phyloP scores from a whole-genome alignment of 768 basidiomycete species.

The Chlorophyllum brunneum region DNA sequence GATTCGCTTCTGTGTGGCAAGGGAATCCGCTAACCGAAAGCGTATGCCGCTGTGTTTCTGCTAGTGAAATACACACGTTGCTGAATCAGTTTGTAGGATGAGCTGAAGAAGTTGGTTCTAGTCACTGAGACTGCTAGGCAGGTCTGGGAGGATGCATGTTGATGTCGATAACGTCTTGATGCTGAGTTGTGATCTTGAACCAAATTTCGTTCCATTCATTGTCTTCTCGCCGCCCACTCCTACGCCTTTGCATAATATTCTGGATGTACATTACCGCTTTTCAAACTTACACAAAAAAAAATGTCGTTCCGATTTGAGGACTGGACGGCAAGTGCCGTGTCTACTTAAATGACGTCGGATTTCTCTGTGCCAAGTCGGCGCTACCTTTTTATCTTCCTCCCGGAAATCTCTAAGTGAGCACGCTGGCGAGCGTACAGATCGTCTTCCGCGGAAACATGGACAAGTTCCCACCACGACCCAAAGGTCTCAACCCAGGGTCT shows the following conservation, averaged over 20 bases:
- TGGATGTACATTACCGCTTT: too few relatives aligned
- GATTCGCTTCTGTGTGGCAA: slow-evolving; percentile 56
- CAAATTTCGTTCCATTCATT: too few relatives aligned
- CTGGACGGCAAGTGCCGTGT: too few relatives aligned
- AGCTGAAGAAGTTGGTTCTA: slow-evolving; percentile 43
- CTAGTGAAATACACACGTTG: neutral
- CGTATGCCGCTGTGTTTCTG: slow-evolving; percentile 21
- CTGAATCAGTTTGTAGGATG: slow-evolving; percentile 32
- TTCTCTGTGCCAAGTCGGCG: too few relatives aligned
- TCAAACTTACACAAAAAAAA: too few relatives aligned
- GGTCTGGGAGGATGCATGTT: slow-evolving; percentile 34
- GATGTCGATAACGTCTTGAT: neutral
- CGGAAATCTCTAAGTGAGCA: too few relatives aligned
- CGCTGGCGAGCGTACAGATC: neutral
- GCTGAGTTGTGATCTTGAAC: neutral
- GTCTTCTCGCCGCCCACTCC: too few relatives aligned
- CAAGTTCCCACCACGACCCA: neutral
- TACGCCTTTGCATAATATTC: too few relatives aligned
- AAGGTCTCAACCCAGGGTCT: neutral
- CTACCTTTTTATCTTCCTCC: neutral
- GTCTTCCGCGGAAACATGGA: neutral
- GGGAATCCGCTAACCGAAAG: slow-evolving; percentile 52
- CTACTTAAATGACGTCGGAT: too few relatives aligned
- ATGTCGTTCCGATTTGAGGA: too few relatives aligned
- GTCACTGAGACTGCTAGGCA: slow-evolving; percentile 42